phyloP scores from a whole-genome alignment of 176 grass and related monocot species.

The Puccinellia tenuiflora region DNA sequence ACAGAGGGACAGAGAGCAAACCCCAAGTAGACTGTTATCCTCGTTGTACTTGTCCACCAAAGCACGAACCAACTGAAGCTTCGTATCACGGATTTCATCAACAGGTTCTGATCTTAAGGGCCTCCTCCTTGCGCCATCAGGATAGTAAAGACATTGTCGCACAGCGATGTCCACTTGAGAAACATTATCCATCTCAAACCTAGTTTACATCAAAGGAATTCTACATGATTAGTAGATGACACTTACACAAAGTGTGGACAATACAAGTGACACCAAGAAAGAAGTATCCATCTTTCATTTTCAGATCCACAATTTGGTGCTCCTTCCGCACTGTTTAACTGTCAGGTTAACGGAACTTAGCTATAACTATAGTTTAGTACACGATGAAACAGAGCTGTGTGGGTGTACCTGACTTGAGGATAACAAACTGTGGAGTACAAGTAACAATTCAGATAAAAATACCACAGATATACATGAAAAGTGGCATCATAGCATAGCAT shows the following conservation, averaged over 20 bases:
- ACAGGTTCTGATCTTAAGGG: background rate
- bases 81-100: background rate
- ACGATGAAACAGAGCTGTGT: no score
- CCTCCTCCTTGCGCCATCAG: background rate
- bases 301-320: no score
- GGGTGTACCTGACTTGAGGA: no score
- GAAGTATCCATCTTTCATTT: no score
- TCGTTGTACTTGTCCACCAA: background rate
- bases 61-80: background rate
- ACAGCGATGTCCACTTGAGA: background rate
- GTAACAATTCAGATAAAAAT: no score
- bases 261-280: background rate
- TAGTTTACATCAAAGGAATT: background rate
- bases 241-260: background rate
- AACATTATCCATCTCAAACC: background rate
- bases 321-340: no score
- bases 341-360: no score
- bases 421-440: no score
- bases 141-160: background rate
- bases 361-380: no score
- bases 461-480: no score
- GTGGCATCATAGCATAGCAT: no score
- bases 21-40: background rate
- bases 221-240: background rate
- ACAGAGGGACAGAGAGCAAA: no score